Evolutionary conservation across 164 flowering plant species (phyloP), one percentile per base, ranked within the genome.

Genomic region (Stephania cephalantha): DNA sequence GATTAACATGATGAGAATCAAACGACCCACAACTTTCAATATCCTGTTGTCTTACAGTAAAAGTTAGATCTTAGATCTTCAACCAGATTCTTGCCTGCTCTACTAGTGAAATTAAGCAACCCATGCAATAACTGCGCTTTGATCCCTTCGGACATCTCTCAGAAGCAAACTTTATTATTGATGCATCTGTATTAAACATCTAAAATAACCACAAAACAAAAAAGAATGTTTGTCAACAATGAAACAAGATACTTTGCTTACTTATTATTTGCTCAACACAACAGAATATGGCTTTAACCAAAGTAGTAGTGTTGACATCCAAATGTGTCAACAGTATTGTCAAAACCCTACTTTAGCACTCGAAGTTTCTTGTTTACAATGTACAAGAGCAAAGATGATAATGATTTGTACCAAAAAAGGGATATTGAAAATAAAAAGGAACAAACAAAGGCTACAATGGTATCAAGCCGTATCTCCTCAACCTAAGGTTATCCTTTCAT

Each of bases 61-160:
- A 13, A 74, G 6, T 65, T 35, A 52, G n/a, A 70, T 35, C 30
- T 72, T 8, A 52, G n/a, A 70, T 35, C 30, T 69, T 13, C 25
- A 9, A 65, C 30, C 13, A 79, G 70, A 68, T 42, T 63, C 55
- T 80, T 85, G 85, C 99, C 97, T 95, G 99, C 84, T 95, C 98
- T 67, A 93, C 87, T 31, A 91, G 92, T 48, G 98, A 88, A 73
- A 95, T 75, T 63, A 95, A 82, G 79, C 98, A 93, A 73, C 88
- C 87, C 82, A 95, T 78, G 82, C 98, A 95, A 79, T 95, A 95
- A 76, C 83, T 89, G 68, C 78, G 77, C 83, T 82, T 91, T 77
- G 87, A 80, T 67, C 75, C 88, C 82, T 87, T 93, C 42, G 79
- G 15, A 69, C 79, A 76, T 10, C 88, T 79, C 70, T 83, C 1